These are phyloP conservation scores for Fonsecaea pedrosoi DNA, from an alignment of 2,329 filamentous ascomycete species.

Conservation along the genomic window DNA sequence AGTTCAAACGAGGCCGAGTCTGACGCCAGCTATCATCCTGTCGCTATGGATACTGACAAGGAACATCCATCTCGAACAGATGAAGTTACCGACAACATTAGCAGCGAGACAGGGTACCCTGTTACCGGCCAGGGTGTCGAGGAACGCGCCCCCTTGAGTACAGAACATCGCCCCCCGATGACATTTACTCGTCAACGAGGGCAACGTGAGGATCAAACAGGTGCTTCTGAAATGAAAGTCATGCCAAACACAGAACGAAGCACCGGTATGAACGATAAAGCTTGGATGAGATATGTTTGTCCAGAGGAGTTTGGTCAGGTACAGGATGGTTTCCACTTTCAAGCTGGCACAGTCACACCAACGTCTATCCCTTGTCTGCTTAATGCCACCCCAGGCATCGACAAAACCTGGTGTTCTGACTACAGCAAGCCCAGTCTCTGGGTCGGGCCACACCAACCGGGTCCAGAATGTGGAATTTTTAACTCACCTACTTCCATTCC, in stretches of 20 bases:
- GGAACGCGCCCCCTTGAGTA: not conserved
- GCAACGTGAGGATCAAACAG: not conserved
- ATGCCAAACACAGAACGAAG: not conserved
- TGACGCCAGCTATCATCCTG: not conserved
- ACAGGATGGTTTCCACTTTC: constrained; percentile 16
- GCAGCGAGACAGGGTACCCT: not conserved
- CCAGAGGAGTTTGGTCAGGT: constrained; percentile 19
- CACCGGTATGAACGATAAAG: constrained; percentile 16
- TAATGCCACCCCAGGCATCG: not conserved
- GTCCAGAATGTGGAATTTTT: not conserved
- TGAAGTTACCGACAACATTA: not conserved
- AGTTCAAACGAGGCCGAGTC: not conserved
- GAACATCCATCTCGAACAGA: not conserved
- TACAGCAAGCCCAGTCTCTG: not conserved
- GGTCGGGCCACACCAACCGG: not conserved
- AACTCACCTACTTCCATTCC: not conserved
- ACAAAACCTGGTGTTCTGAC: not conserved
- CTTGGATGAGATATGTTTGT: constrained; percentile 32
- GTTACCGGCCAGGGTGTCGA: not conserved
- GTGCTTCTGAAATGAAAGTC: not conserved
- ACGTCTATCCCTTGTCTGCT: not conserved
- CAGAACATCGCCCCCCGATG: not conserved
- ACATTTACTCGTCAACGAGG: not conserved
- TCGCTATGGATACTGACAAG: not conserved
- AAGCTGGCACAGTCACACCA: not conserved